Percentiles rank a stretch among this genome's conserved stretches.
phyloP scores from a whole-genome alignment of 495 filamentous ascomycete genomes.

The Penicillium paradoxum region DNA sequence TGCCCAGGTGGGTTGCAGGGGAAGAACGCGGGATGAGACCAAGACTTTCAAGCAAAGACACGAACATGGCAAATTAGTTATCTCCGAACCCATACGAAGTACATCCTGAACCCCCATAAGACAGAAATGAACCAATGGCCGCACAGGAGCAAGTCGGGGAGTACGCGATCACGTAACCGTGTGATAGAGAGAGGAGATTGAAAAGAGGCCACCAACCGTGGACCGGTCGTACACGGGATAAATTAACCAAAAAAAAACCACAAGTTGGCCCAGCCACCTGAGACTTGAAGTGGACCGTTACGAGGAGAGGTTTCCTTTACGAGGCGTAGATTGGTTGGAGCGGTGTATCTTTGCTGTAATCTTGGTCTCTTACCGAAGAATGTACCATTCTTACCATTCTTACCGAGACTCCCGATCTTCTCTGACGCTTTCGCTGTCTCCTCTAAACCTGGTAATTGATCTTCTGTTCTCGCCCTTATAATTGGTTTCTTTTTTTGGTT shows the following conservation, averaged over 20 bases:
- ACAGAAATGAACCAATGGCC: background rate
- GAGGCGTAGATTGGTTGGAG: background rate
- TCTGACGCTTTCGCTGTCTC: background rate
- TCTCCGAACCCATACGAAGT: background rate
- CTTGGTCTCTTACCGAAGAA: slow-evolving; percentile 8
- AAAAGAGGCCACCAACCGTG: background rate
- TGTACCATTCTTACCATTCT: slow-evolving; percentile 10
- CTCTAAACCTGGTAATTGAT: slow-evolving; percentile 2
- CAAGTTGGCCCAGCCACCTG: background rate
- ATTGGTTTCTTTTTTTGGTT: slow-evolving; percentile 5
- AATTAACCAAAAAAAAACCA: background rate
- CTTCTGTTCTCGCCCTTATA: slow-evolving; percentile 1
- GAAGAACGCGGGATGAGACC: background rate
- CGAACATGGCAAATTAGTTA: background rate
- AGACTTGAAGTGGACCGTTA: slow-evolving; percentile 1
- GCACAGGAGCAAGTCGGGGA: background rate
- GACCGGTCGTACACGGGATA: slow-evolving; percentile 9
- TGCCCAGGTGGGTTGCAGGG: background rate
- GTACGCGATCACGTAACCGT: slow-evolving; percentile 3
- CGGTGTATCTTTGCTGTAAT: background rate
- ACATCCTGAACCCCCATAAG: background rate
- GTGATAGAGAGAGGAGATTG: background rate
- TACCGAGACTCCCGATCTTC: slow-evolving; percentile 2
- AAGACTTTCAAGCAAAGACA: background rate
- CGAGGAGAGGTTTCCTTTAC: background rate